Base-by-base conservation (phyloP, 108 stramenopile genomes). In the Craspedostauros australis region DNA sequence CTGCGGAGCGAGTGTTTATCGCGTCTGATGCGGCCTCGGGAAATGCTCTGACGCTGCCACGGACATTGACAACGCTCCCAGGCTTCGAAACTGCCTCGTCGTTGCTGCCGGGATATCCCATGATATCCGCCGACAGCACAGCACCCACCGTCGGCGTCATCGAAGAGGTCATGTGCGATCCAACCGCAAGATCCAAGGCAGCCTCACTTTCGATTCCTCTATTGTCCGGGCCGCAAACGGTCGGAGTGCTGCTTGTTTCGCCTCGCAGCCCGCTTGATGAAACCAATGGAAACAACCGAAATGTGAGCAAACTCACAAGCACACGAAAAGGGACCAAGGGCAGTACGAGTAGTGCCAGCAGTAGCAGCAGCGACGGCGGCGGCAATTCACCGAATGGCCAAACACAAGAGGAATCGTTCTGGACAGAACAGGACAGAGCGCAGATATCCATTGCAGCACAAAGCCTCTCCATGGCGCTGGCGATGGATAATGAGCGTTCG, bases 141-240 rank as follows among this genome's bases (percentile, higher is more conserved):
- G 37, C 39, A 34, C 62, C 70, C 28, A 63, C 59, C 29, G 64
- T 77, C 0, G 80, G 80, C 8, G 50, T 51, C 18, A 65, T 71
- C 1, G 80, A 81, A 64, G 80, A 81, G 54, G 80, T 81, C 24
- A 42, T 77, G 32, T 77, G 75, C 33, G 75, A 76, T 33, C 38
- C 52, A 53, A 32, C 50, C 9, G 43, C 46, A 39, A 57, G 65
- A 15, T n/a, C 40, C 29, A 29, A 48, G 12, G 27, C 61, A 16
- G 41, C 70, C 6, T 66, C 86, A 4, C 39, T 92, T 43, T 87
- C 85, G 6, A 78, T 92, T 14, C 84, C 91, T 34, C 60, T 92
- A 6, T 82, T 88, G 51, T 64, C 66, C n/a, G 91, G 91, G 5
- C 49, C 79, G 23, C 75, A 82, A 54, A 92, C 91, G 2, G 70